phyloP scores from a whole-genome alignment of 495 filamentous ascomycete species.

The Aspergillus avenaceus region DNA sequence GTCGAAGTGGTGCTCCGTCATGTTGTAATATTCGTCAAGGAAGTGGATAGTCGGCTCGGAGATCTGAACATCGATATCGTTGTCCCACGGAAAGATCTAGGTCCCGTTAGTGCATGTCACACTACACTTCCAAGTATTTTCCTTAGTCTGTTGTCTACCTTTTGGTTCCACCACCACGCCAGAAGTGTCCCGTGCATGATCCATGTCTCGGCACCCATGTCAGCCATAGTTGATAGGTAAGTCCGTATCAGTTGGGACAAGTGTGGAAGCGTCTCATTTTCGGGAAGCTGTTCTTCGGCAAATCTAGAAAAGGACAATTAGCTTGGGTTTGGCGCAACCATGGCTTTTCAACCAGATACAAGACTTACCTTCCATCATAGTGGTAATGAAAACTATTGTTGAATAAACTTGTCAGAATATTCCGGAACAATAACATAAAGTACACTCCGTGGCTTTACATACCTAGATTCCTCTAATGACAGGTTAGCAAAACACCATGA shows the following conservation, averaged over 20 bases:
- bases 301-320: constrained; percentile 43
- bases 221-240: constrained; percentile 52
- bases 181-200: constrained; percentile 60
- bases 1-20: constrained; percentile 54
- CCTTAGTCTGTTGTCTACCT: constrained; percentile 22
- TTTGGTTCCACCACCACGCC: constrained; percentile 62
- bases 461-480: constrained; percentile 50
- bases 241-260: constrained; percentile 51
- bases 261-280: constrained; percentile 42
- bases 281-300: constrained; percentile 39
- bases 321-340: constrained; percentile 3
- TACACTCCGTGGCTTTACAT: constrained; percentile 21
- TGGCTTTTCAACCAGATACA: neutral
- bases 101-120: constrained; percentile 1
- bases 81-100: constrained; percentile 61
- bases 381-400: constrained; percentile 52
- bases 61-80: constrained; percentile 58
- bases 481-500: constrained; percentile 12
- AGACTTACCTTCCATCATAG: constrained; percentile 55
- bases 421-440: neutral
- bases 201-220: constrained; percentile 57
- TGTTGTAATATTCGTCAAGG: constrained; percentile 58
- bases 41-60: constrained; percentile 52
- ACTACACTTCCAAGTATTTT: neutral
- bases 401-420: constrained; percentile 7